phyloP scores from a whole-genome alignment of 768 basidiomycete genomes.

The Serendipita sp. region DNA sequence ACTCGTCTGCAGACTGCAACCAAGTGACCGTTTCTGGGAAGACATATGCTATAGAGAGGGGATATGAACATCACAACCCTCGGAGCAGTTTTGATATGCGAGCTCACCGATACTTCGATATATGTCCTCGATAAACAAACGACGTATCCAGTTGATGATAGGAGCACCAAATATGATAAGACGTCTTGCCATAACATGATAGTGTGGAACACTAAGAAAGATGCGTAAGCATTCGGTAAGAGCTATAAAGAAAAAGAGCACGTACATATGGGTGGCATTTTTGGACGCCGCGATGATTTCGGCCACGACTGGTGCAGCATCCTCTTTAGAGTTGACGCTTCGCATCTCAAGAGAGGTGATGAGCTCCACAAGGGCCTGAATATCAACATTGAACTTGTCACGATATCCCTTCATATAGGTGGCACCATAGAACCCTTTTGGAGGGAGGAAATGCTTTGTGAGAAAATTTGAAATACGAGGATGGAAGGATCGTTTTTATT shows the following conservation, averaged over 20 bases:
- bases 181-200: conserved; percentile 30
- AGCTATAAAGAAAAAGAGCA: not conserved
- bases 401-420: conserved; percentile 46
- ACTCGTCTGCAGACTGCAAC: conserved; percentile 42
- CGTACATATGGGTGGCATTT: conserved; percentile 43
- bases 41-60: conserved; percentile 40
- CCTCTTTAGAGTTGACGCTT: conserved; percentile 14
- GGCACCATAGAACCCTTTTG: conserved; percentile 42
- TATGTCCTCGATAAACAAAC: conserved; percentile 41
- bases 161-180: conserved; percentile 14
- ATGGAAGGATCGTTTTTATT: not conserved
- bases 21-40: conserved; percentile 49
- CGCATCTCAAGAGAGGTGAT: not conserved
- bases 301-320: conserved; percentile 19
- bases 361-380: conserved; percentile 10
- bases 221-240: not conserved
- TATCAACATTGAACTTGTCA: conserved; percentile 38
- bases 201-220: conserved; percentile 35
- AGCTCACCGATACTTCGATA: conserved; percentile 39
- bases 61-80: conserved; percentile 16
- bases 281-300: conserved; percentile 28
- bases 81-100: not conserved
- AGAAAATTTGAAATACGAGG: not conserved
- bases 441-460: not conserved
- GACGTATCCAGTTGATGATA: conserved; percentile 28